phyloP scores from a whole-genome alignment of 2,329 filamentous ascomycete genomes.

The Aurifilum marmelostoma region DNA sequence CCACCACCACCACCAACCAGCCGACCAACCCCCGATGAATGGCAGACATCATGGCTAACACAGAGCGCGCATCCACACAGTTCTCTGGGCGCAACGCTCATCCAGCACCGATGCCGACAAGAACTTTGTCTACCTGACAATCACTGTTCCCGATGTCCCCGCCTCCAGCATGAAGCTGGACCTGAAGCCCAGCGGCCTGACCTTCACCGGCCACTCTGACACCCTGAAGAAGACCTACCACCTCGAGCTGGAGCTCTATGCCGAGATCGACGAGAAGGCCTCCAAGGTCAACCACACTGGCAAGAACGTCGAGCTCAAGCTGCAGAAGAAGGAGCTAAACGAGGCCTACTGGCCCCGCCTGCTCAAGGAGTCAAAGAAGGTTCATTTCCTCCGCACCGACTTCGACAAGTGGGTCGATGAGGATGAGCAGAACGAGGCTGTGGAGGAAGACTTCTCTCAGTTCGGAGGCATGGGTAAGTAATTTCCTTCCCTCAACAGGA shows the following conservation, averaged over 20 bases:
- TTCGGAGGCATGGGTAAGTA: conserved; percentile 67
- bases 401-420: conserved; percentile 99
- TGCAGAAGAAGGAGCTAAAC: conserved; percentile 96
- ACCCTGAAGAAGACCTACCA: conserved; percentile 87
- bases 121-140: conserved; percentile 94
- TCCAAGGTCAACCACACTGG: conserved; percentile 87
- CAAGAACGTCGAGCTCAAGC: conserved; percentile 85
- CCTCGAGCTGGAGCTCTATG: conserved; percentile 85
- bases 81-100: conserved; percentile 98
- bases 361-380: conserved; percentile 85
- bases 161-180: conserved; percentile 78
- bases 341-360: conserved; percentile 95
- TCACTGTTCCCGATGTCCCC: conserved; percentile 84
- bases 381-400: conserved; percentile 97
- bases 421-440: conserved; percentile 93
- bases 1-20: background rate
- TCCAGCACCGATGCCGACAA: conserved; percentile 76
- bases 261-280: conserved; percentile 83
- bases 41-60: background rate
- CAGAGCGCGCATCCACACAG: conserved; percentile 49
- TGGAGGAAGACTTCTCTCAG: conserved; percentile 77
- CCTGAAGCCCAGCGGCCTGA: conserved; percentile 74
- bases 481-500: background rate
- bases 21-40: background rate
- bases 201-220: conserved; percentile 80